Evolutionary conservation across 192 early-diverging fungal species (phyloP).

Genomic region (Umbelopsis sp.): DNA sequence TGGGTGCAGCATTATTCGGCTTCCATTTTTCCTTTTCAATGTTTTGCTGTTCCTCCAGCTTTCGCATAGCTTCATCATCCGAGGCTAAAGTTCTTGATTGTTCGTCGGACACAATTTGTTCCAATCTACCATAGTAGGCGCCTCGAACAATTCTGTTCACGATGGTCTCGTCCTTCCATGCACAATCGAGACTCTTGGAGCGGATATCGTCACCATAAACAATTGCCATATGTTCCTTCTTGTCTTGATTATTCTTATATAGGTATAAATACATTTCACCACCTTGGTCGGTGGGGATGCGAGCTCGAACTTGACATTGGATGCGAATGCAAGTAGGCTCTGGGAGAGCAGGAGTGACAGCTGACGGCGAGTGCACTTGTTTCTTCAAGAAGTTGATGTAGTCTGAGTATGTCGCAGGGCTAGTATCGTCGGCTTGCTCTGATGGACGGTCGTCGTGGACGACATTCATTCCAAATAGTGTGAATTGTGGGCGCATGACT

Average conservation of each 20-base stretch:
- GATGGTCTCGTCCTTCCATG: slow-evolving; percentile 71
- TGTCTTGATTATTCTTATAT: slow-evolving; percentile 83
- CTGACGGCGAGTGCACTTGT: slow-evolving; percentile 34
- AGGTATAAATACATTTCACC: slow-evolving; percentile 83
- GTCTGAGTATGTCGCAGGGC: slow-evolving; percentile 29
- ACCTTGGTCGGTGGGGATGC: slow-evolving; percentile 77
- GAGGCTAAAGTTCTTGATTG: slow-evolving; percentile 26
- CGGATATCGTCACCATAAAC: slow-evolving; percentile 88
- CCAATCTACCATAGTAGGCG: slow-evolving; percentile 63
- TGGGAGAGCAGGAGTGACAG: slow-evolving; percentile 31
- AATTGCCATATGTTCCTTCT: slow-evolving; percentile 92
- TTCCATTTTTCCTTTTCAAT: slow-evolving; percentile 27
- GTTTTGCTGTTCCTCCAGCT: slow-evolving; percentile 36
- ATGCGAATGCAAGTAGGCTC: slow-evolving; percentile 26
- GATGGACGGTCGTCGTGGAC: slow-evolving; percentile 23
- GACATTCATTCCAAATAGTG: slow-evolving; percentile 44
- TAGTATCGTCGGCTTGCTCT: not conserved
- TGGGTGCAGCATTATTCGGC: slow-evolving; percentile 47
- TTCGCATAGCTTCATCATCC: slow-evolving; percentile 22
- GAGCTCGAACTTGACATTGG: slow-evolving; percentile 68
- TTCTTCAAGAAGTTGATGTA: slow-evolving; percentile 40
- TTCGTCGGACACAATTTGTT: slow-evolving; percentile 45
- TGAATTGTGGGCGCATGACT: slow-evolving; percentile 35
- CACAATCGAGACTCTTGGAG: slow-evolving; percentile 65
- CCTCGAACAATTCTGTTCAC: slow-evolving; percentile 82